phyloP scores from a whole-genome alignment of 2,329 filamentous ascomycete species.

The Trichoderma oligosporum region DNA sequence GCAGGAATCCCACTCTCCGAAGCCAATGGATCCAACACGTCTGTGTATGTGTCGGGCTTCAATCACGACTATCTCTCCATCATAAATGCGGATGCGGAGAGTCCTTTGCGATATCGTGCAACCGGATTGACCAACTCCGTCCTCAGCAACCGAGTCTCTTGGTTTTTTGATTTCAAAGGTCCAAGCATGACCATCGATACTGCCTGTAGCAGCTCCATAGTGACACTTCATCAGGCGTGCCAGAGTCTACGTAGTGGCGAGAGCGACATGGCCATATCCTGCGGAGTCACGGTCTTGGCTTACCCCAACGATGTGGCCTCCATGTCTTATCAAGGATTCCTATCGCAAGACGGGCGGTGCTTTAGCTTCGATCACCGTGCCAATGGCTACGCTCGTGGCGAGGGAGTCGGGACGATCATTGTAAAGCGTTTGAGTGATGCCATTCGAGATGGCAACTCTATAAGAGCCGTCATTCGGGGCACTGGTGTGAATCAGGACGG shows the following conservation, averaged over 20 bases:
- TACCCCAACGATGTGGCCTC: constrained; percentile 20
- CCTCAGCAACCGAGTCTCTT: constrained; percentile 45
- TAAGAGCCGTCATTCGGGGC: constrained; percentile 34
- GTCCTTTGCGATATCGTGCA: constrained; percentile 38
- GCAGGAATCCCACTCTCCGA: background rate
- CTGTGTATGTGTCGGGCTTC: constrained; percentile 12
- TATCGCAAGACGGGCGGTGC: constrained; percentile 17
- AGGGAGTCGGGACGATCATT: constrained; percentile 37
- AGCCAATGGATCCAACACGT: background rate
- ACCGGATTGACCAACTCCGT: constrained; percentile 43
- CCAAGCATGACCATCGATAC: constrained; percentile 49
- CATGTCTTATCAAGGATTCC: constrained; percentile 11
- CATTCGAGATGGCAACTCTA: constrained; percentile 39
- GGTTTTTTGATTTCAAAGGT: constrained; percentile 45
- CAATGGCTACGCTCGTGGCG: constrained; percentile 47
- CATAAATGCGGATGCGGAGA: constrained; percentile 23
- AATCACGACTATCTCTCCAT: constrained; percentile 10
- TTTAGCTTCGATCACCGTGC: constrained; percentile 38
- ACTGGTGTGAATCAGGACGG: constrained; percentile 41
- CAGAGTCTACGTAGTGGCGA: constrained; percentile 26
- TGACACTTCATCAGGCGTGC: constrained; percentile 43
- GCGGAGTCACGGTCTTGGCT: constrained; percentile 41
- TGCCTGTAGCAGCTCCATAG: constrained; percentile 46
- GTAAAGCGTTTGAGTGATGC: constrained; percentile 45
- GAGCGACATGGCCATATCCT: constrained; percentile 35